Conservation (phyloP, 441 rosid genomes). For the Arabidopsis hybrid region DNA sequence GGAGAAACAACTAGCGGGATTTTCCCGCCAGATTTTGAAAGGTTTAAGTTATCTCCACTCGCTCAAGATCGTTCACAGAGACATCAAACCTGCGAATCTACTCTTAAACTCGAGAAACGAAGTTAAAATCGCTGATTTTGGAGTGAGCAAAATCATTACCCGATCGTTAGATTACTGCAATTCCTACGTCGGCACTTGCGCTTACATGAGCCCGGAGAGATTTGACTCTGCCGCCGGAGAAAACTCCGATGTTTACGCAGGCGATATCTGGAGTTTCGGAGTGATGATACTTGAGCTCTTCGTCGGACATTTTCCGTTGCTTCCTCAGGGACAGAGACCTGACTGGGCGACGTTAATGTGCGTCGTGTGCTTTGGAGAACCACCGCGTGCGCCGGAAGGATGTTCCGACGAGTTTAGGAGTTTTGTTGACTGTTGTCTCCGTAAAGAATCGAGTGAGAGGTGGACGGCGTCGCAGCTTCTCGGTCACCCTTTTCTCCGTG, state of each 20-base stretch:
- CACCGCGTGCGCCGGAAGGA: conserved; percentile 66
- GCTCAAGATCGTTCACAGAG: conserved; percentile 79
- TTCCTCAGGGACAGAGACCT: conserved; percentile 76
- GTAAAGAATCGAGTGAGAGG: conserved; percentile 73
- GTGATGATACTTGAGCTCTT: conserved; percentile 75
- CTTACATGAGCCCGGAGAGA: conserved; percentile 97
- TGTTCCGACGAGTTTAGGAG: conserved; percentile 70
- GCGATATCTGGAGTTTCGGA: conserved; percentile 93
- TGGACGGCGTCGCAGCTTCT: conserved; percentile 76
- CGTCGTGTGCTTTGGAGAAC: conserved; percentile 88
- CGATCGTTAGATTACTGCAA: conserved; percentile 75
- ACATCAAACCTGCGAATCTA: conserved; percentile 84
- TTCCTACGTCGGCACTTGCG: conserved; percentile 93
- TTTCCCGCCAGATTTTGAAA: conserved; percentile 68
- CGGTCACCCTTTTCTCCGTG: conserved; percentile 69
- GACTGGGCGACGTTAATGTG: conserved; percentile 96
- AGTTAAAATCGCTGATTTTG: conserved; percentile 91
- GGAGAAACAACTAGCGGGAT: conserved; percentile 55
- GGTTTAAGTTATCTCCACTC: conserved; percentile 75
- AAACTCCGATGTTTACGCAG: conserved; percentile 72
- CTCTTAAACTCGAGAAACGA: conserved; percentile 62
- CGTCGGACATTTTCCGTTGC: conserved; percentile 74
- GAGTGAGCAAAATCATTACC: conserved; percentile 79
- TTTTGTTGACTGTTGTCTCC: conserved; percentile 76
- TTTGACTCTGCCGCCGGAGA: conserved; percentile 79